These are phyloP conservation scores for Coemansia sp. DNA, from an alignment of 192 early-diverging fungal genomes.

Conservation along the genomic window DNA sequence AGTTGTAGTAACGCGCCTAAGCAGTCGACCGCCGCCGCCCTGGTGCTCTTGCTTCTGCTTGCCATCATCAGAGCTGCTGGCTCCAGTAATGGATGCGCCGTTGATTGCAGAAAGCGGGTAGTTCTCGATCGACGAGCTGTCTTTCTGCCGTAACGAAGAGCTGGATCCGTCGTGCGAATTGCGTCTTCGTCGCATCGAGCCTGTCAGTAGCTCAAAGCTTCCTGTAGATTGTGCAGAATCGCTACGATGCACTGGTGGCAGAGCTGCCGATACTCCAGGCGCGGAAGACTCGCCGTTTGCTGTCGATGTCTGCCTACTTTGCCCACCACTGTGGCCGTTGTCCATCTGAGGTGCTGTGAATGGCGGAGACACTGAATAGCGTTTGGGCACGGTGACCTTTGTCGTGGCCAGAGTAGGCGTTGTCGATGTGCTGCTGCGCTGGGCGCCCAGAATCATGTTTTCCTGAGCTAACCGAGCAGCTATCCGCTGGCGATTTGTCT, in stretches of 20 bases:
- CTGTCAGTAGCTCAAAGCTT: neutral
- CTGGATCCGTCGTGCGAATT: constrained; percentile 40
- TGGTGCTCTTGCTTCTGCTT: neutral
- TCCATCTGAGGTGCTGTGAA: constrained; percentile 14
- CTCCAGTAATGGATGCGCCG: neutral
- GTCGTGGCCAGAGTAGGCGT: constrained; percentile 31
- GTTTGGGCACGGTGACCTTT: constrained; percentile 33
- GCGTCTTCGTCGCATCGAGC: constrained; percentile 13
- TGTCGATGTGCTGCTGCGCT: constrained; percentile 20
- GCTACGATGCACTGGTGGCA: constrained; percentile 22
- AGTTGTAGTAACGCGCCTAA: constrained; percentile 39
- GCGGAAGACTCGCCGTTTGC: neutral
- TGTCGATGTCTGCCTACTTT: neutral
- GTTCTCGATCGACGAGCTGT: neutral
- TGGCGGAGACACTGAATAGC: constrained; percentile 28
- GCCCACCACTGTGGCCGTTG: too few species aligned
- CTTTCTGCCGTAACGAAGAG: constrained; percentile 15
- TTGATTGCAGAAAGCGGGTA: neutral
- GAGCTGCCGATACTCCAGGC: neutral
- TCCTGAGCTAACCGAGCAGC: neutral
- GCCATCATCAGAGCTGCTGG: neutral
- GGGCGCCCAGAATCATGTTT: constrained; percentile 1
- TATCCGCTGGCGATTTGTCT: constrained; percentile 10
- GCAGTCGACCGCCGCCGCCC: constrained; percentile 11
- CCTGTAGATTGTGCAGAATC: constrained; percentile 16